Conservation (phyloP, 192 early-diverging fungal species). For the Bifiguratus adelaidae region DNA sequence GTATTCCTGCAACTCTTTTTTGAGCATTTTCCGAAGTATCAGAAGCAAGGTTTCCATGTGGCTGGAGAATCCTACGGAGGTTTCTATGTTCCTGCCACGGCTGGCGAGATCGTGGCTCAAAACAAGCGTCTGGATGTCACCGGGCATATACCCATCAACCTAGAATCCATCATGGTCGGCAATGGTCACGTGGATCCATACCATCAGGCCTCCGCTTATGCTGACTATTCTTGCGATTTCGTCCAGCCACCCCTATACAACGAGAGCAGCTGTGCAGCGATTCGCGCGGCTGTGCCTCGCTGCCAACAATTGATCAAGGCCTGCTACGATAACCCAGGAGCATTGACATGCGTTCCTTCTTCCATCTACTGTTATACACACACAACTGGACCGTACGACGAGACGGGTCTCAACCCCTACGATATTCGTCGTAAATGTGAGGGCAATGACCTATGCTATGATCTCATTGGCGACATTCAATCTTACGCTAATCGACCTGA, state of each 20-base stretch:
- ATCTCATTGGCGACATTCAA: slow-evolving; percentile 71
- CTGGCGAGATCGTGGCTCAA: slow-evolving; percentile 61
- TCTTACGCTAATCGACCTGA: slow-evolving; percentile 65
- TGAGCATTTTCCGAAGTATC: slow-evolving; percentile 75
- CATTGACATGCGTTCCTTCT: slow-evolving; percentile 76
- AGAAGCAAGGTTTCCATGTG: slow-evolving; percentile 68
- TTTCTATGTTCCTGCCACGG: slow-evolving; percentile 92
- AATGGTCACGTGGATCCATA: slow-evolving; percentile 88
- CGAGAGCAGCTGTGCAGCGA: slow-evolving; percentile 61
- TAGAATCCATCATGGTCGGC: slow-evolving; percentile 74
- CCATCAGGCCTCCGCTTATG: slow-evolving; percentile 83
- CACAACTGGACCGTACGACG: slow-evolving; percentile 60
- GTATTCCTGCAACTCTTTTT: slow-evolving; percentile 92
- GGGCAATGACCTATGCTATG: slow-evolving; percentile 76
- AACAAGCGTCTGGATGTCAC: slow-evolving; percentile 43
- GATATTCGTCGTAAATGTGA: slow-evolving; percentile 87
- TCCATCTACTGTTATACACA: slow-evolving; percentile 67
- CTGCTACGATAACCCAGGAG: slow-evolving; percentile 77
- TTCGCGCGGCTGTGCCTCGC: slow-evolving; percentile 60
- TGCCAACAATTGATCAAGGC: slow-evolving; percentile 65
- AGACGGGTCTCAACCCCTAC: slow-evolving; percentile 83
- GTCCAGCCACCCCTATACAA: slow-evolving; percentile 66
- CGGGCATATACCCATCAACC: slow-evolving; percentile 41
- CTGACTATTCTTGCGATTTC: slow-evolving; percentile 56
- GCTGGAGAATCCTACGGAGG: slow-evolving; percentile 77